These are phyloP conservation scores for Butyriboletus loyo DNA, from an alignment of 768 basidiomycete genomes.

Conservation along the genomic window DNA sequence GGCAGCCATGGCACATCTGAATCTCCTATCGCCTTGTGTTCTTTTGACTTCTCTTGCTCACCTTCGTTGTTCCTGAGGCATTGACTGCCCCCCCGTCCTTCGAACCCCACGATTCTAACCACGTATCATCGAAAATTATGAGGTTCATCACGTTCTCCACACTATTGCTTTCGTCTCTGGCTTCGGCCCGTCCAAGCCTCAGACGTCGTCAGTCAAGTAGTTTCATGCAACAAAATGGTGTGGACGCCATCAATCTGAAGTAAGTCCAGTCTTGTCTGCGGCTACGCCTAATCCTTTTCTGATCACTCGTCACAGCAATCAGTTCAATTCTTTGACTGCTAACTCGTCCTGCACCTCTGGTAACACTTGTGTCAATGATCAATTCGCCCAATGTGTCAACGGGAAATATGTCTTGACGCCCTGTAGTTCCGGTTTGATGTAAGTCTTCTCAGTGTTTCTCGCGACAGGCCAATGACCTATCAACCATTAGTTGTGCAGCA, in stretches of 20 bases:
- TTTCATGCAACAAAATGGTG: conserved; percentile 38
- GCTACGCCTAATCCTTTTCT: neutral
- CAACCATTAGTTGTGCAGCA: conserved; percentile 30
- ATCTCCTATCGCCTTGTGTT: neutral
- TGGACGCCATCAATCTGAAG: conserved; percentile 43
- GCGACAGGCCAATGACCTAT: neutral
- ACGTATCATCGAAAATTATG: conserved; percentile 23
- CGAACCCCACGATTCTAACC: neutral
- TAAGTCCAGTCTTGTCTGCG: conserved; percentile 15
- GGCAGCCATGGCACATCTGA: neutral
- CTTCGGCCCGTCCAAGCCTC: conserved; percentile 36
- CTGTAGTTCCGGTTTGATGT: conserved; percentile 19
- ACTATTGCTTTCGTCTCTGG: conserved; percentile 25
- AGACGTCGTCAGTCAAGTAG: conserved; percentile 25
- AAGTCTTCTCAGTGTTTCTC: neutral
- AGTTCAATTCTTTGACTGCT: conserved; percentile 16
- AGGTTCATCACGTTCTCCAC: conserved; percentile 39
- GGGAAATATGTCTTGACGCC: conserved; percentile 36
- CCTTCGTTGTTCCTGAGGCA: conserved; percentile 17
- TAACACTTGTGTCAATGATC: conserved; percentile 45
- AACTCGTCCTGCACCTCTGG: conserved; percentile 38
- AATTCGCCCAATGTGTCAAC: conserved; percentile 56
- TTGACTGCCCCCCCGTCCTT: conserved; percentile 21
- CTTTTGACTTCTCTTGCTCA: neutral
- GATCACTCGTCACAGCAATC: conserved; percentile 14